Percentiles rank a stretch among this genome's conserved stretches.
phyloP scores from a whole-genome alignment of 2,329 filamentous ascomycete genomes.

The Zelopaecilomyces penicillatus region DNA sequence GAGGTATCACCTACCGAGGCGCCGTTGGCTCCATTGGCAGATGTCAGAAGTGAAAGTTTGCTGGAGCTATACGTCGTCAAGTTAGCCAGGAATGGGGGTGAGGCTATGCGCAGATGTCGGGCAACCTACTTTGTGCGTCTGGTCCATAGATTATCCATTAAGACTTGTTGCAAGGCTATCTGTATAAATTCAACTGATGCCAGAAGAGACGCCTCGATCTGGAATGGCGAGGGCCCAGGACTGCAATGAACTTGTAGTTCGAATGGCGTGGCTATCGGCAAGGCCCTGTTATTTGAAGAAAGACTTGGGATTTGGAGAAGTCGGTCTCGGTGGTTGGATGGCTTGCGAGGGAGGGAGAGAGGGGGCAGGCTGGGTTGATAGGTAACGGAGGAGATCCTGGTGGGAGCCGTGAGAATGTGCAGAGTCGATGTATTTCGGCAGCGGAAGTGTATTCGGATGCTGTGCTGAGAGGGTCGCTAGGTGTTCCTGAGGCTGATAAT shows the following conservation, averaged over 20 bases:
- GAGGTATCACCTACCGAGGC: conserved; percentile 43
- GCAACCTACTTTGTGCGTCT: conserved; percentile 69
- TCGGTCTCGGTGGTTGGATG: no score
- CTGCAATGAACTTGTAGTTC: no score
- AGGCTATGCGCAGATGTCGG: not conserved
- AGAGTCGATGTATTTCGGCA: no score
- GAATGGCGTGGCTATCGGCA: no score
- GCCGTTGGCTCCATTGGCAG: conserved; percentile 47
- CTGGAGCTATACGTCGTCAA: conserved; percentile 49
- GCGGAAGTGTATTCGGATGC: no score
- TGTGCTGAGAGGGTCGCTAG: no score
- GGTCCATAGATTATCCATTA: conserved; percentile 65
- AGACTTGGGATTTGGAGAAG: no score
- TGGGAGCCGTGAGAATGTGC: no score
- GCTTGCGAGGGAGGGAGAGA: not conserved
- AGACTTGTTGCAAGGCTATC: conserved; percentile 23
- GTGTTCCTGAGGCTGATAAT: no score
- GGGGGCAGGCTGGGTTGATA: not conserved
- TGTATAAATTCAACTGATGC: not conserved
- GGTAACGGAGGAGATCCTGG: not conserved
- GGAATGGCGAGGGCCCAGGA: no score
- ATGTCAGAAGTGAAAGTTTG: conserved; percentile 85
- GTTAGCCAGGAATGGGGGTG: conserved; percentile 10
- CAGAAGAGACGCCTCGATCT: not conserved
- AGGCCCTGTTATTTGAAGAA: no score